phyloP scores from a whole-genome alignment of 257 asterid genomes.

The Jacaranda copaia region DNA sequence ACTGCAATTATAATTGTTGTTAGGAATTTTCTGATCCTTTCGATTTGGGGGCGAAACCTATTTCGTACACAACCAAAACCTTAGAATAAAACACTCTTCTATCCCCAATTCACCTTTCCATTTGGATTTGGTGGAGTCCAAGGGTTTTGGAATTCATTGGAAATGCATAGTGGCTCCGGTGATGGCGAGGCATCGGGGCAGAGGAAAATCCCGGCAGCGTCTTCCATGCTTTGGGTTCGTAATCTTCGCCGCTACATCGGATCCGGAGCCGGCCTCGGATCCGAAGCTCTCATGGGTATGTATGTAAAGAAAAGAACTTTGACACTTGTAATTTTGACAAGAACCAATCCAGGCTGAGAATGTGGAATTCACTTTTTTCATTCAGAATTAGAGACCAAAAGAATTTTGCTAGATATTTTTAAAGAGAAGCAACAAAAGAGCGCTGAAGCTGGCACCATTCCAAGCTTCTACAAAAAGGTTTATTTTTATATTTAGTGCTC shows the following conservation, averaged over 20 bases:
- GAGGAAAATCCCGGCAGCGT: slow-evolving; percentile 86
- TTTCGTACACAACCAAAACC: too few species aligned
- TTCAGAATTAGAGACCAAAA: slow-evolving; percentile 94
- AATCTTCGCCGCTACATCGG: slow-evolving; percentile 97
- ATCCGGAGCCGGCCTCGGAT: slow-evolving; percentile 98
- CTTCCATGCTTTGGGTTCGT: slow-evolving; percentile 99
- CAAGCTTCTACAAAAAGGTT: slow-evolving; percentile 96
- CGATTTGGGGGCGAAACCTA: too few species aligned
- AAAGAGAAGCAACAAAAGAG: slow-evolving; percentile 95
- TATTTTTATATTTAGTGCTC: slow-evolving; percentile 1
- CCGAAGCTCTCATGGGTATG: slow-evolving; percentile 98
- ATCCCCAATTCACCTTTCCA: background rate
- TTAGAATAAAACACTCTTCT: too few species aligned
- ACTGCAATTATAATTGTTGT: too few species aligned
- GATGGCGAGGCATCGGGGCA: slow-evolving; percentile 77
- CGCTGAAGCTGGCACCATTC: slow-evolving; percentile 92
- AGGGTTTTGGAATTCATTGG: slow-evolving; percentile 39
- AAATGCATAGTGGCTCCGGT: slow-evolving; percentile 80
- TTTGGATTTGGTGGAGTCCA: slow-evolving; percentile 30
- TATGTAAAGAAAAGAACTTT: slow-evolving; percentile 24
- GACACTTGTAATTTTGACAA: slow-evolving; percentile 19
- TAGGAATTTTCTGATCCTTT: too few species aligned
- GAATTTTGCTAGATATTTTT: slow-evolving; percentile 89
- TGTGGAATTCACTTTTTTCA: slow-evolving; percentile 32
- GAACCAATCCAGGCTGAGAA: slow-evolving; percentile 29